Evolutionary conservation across 2,329 filamentous ascomycete species (phyloP), one percentile per base, ranked within the genome.

Genomic region (Metarhizium brunneum): DNA sequence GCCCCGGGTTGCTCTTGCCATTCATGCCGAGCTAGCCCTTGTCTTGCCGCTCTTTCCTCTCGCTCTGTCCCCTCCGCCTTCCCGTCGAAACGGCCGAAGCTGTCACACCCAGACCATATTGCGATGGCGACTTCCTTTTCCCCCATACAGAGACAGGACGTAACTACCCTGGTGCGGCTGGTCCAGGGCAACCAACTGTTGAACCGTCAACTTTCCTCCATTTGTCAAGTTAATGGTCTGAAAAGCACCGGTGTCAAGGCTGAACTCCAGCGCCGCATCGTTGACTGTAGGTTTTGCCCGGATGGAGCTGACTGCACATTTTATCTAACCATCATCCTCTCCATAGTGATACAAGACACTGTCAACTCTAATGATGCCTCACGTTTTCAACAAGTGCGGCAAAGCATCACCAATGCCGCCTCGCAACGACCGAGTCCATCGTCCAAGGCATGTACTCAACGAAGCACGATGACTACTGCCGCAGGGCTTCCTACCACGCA

Each of bases 181-280:
- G 70, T 78, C 16, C 70, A 77, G 57, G 68, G 69, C 47, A 73
- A 68, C 40, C 61, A 70, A 13, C 68, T 84, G 25, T 71, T 81
- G 35, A 83, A 83, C 64, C 72, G 76, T 20, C 85, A 92, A 64
- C 80, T 96, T 51, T 88, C 90, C 64, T 79, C 79, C 53, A 86
- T 97, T 61, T 88, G 92, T 66, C 81, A 83, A 60, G 76, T 81
- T 58, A 89, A 95, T 73, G 81, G 84, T 50, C 76, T 95, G 40
- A 81, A 83, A 61, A 87, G 89, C 58, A 88, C 86, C 32, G 94
- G 94, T 20, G 86, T 94, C 65, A 99, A 99, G 76, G 83, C 84
- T 38, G 82, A 88, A 47, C 76, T 97, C 57, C 91, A 96, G 71
- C 74, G 76, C 57, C 86, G 92, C 64, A 88, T 96, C 58, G 82